Evolutionary conservation across 2,329 filamentous ascomycete genomes (phyloP).

Genomic region (Colletotrichum agaves): DNA sequence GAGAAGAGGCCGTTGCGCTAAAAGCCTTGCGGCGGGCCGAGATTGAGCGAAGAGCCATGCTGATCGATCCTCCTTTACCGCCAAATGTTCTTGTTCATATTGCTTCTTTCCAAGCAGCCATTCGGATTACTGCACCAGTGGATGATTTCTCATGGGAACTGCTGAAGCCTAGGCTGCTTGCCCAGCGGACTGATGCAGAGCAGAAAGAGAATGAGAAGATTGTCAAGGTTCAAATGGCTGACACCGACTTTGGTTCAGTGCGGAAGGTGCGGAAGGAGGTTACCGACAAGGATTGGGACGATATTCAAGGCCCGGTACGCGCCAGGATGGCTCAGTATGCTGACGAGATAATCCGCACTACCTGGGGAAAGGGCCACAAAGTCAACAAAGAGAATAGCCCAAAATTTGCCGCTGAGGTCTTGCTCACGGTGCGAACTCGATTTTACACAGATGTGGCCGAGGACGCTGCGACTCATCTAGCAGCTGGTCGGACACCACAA

Average conservation of each 20-base stretch:
- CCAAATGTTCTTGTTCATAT: slow-evolving; percentile 74
- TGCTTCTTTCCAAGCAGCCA: slow-evolving; percentile 78
- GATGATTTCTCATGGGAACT: slow-evolving; percentile 77
- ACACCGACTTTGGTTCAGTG: slow-evolving; percentile 38
- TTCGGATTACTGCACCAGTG: slow-evolving; percentile 75
- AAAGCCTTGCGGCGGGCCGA: slow-evolving; percentile 73
- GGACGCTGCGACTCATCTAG: slow-evolving; percentile 59
- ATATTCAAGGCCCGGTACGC: slow-evolving; percentile 74
- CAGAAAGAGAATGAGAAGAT: slow-evolving; percentile 58
- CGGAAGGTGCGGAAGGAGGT: slow-evolving; percentile 60
- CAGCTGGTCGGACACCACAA: slow-evolving; percentile 56
- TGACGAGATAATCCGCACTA: slow-evolving; percentile 73
- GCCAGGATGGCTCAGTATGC: slow-evolving; percentile 73
- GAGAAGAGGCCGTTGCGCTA: slow-evolving; percentile 69
- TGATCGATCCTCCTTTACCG: slow-evolving; percentile 73
- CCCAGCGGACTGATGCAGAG: slow-evolving; percentile 74
- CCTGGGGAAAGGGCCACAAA: slow-evolving; percentile 72
- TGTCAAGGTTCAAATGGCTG: slow-evolving; percentile 44
- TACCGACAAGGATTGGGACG: slow-evolving; percentile 76
- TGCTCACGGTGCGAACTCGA: slow-evolving; percentile 73
- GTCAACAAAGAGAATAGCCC: slow-evolving; percentile 72
- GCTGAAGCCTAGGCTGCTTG: slow-evolving; percentile 73
- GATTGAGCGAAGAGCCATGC: slow-evolving; percentile 76
- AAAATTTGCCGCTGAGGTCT: slow-evolving; percentile 77
- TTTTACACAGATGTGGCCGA: slow-evolving; percentile 72